Percentiles rank a stretch among this genome's conserved stretches.
Evolutionary conservation across 2,329 filamentous ascomycete species (phyloP).

Genomic region (Clonostachys byssicola): DNA sequence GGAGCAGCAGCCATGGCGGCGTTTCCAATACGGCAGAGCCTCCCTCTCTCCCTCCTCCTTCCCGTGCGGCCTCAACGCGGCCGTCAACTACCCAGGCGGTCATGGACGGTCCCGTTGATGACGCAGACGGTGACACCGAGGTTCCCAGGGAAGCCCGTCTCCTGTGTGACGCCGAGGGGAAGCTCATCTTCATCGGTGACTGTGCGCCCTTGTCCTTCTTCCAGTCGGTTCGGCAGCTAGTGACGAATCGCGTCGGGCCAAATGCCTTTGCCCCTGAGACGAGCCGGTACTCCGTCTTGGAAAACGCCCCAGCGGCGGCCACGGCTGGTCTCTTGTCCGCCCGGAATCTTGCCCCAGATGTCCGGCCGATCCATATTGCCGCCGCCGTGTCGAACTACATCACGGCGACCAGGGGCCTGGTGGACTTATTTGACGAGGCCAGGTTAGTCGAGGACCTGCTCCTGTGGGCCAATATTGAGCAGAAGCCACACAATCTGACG

Average conservation of each 20-base stretch:
- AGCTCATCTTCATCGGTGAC: slow-evolving; percentile 51
- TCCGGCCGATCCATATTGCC: slow-evolving; percentile 17
- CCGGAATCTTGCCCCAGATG: slow-evolving; percentile 14
- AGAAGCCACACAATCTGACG: slow-evolving; percentile 25
- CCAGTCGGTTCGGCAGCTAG: slow-evolving; percentile 47
- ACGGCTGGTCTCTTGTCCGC: slow-evolving; percentile 5
- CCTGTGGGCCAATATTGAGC: slow-evolving; percentile 30
- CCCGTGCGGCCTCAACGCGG: not conserved
- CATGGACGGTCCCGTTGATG: slow-evolving; percentile 24
- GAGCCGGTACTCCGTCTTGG: slow-evolving; percentile 43
- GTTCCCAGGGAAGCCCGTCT: slow-evolving; percentile 49
- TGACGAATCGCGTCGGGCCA: slow-evolving; percentile 41
- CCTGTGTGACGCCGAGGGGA: slow-evolving; percentile 46
- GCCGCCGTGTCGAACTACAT: slow-evolving; percentile 27
- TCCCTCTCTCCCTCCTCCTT: not conserved
- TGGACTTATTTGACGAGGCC: slow-evolving; percentile 41
- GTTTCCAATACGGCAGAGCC: not conserved
- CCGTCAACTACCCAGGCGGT: not conserved
- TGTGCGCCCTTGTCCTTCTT: slow-evolving; percentile 53
- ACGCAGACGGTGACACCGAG: slow-evolving; percentile 47
- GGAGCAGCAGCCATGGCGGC: too few relatives aligned
- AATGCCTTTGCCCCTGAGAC: slow-evolving; percentile 47
- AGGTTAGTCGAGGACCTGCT: slow-evolving; percentile 32
- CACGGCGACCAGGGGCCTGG: slow-evolving; percentile 35
- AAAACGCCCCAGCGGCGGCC: slow-evolving; percentile 11